phyloP scores from a whole-genome alignment of 73 alveolate species.

The Tetrahymena thermophila region DNA sequence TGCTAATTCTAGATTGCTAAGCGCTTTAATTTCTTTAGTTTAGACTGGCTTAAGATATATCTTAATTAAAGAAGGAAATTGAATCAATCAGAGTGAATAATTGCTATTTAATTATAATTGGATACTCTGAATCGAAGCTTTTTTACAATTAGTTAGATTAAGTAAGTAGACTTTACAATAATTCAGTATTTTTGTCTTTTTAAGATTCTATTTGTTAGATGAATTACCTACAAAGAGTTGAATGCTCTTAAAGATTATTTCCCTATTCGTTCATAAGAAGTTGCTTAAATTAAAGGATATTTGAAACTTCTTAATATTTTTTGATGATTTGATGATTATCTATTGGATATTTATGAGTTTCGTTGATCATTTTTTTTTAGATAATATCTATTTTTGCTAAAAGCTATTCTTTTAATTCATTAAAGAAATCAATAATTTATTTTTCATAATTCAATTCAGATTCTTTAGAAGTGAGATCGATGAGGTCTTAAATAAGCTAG shows the following conservation, averaged over 20 bases:
- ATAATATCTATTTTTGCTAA: neutral
- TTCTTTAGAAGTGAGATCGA: neutral
- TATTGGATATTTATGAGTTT: neutral
- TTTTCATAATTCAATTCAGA: neutral
- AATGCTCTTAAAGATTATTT: neutral
- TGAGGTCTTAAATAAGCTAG: neutral
- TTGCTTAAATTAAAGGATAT: too few relatives aligned
- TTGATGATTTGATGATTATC: neutral
- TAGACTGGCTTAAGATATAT: too few relatives aligned
- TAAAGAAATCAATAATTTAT: too few relatives aligned
- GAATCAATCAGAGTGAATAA: too few relatives aligned
- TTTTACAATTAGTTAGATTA: neutral
- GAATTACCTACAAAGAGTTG: too few relatives aligned
- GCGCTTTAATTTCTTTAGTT: too few relatives aligned
- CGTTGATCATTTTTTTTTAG: neutral
- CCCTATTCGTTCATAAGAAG: neutral
- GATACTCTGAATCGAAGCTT: neutral
- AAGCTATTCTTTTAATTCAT: neutral
- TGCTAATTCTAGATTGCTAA: too few relatives aligned
- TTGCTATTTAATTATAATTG: too few relatives aligned
- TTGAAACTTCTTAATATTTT: neutral
- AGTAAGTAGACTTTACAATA: neutral
- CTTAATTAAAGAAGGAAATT: too few relatives aligned
- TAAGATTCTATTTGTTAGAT: neutral
- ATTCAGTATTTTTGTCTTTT: neutral